phyloP scores from a whole-genome alignment of 75 land plant species.

The Pinus tabuliformis region DNA sequence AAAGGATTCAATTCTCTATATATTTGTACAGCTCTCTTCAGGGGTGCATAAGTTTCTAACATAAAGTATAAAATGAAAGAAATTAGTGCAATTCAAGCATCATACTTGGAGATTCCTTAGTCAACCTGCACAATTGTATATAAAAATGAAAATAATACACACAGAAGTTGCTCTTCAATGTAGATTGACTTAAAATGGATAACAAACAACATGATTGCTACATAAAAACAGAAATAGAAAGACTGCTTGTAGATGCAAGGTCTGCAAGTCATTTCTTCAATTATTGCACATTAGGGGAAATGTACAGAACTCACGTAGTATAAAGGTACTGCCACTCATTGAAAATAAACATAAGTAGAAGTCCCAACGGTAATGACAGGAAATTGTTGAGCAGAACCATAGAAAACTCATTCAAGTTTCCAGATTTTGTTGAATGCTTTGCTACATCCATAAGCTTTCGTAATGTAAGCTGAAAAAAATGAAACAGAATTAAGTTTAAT shows the following conservation, averaged over 20 bases:
- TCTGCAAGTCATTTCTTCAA: background rate
- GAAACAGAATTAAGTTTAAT: background rate
- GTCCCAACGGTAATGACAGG: conserved; percentile 47
- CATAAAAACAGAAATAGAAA: background rate
- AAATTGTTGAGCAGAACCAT: conserved; percentile 55
- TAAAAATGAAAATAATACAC: background rate
- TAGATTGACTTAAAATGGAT: background rate
- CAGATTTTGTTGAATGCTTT: conserved; percentile 45
- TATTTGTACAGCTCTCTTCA: too few relatives aligned
- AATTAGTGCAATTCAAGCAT: too few relatives aligned
- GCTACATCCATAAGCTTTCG: conserved; percentile 55
- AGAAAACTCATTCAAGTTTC: conserved; percentile 46
- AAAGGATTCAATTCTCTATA: too few relatives aligned
- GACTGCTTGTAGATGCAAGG: conserved; percentile 7
- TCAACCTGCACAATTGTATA: background rate
- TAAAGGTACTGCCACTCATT: conserved; percentile 22
- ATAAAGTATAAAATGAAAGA: too few relatives aligned
- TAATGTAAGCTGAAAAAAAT: conserved; percentile 33
- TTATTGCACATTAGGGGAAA: background rate
- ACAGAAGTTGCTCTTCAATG: background rate
- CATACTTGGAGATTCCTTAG: background rate
- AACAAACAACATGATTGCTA: background rate
- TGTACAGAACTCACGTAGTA: conserved; percentile 15
- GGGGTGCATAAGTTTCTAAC: too few relatives aligned
- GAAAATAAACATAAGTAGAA: conserved; percentile 30